Percentiles rank a stretch among this genome's conserved stretches.
phyloP scores from a whole-genome alignment of 345 rosid genomes.

The Eucalyptus lansdowneana region DNA sequence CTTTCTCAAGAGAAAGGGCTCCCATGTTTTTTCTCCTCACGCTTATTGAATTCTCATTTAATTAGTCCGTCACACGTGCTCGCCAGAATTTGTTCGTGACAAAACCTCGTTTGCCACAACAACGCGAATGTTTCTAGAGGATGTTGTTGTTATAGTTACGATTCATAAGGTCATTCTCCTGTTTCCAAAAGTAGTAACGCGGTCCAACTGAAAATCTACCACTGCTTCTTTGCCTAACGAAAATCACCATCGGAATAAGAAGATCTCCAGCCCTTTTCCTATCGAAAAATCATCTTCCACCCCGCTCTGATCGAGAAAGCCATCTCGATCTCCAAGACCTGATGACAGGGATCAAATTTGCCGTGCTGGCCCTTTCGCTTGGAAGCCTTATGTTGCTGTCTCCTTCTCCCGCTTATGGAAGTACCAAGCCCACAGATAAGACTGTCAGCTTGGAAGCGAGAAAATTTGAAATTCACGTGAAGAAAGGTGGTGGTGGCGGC shows the following conservation, averaged over 20 bases:
- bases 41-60: neutral
- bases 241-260: neutral
- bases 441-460: neutral
- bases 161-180: neutral
- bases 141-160: neutral
- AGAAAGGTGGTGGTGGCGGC: neutral
- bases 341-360: neutral
- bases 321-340: neutral
- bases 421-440: neutral
- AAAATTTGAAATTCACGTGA: neutral
- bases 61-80: neutral
- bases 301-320: neutral
- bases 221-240: too few species aligned
- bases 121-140: neutral
- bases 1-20: neutral
- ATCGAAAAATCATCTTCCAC: neutral
- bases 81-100: neutral
- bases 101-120: neutral
- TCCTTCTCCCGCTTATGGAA: neutral
- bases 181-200: neutral
- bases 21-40: neutral
- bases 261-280: neutral
- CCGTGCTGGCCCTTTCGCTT: neutral
- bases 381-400: neutral
- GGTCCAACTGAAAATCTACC: neutral